phyloP scores from a whole-genome alignment of 169 alveolate genomes.

The Plasmodium coatneyi region DNA sequence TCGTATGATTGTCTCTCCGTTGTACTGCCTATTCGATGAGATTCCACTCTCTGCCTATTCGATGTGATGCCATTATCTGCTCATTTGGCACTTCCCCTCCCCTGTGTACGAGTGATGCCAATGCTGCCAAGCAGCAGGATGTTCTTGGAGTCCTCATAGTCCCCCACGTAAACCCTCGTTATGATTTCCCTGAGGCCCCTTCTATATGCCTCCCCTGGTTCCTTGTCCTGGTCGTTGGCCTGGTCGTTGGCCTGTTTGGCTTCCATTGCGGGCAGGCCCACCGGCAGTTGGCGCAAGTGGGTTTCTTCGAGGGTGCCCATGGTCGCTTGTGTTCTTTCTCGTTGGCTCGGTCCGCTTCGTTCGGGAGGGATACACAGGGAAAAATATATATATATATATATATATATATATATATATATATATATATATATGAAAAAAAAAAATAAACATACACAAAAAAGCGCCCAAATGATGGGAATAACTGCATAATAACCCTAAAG shows the following conservation, averaged over 20 bases:
- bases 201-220: neutral
- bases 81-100: neutral
- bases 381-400: too few species aligned
- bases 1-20: neutral
- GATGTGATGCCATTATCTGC: neutral
- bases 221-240: neutral
- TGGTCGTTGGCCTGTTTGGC: neutral
- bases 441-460: neutral
- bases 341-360: neutral
- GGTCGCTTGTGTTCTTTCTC: neutral
- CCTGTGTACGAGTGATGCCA: slow-evolving; percentile 49
- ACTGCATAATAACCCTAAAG: neutral
- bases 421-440: too few species aligned
- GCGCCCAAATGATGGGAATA: neutral
- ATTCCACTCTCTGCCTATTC: neutral
- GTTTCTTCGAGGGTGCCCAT: neutral
- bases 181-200: slow-evolving; percentile 42
- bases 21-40: neutral
- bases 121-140: slow-evolving; percentile 17
- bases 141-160: slow-evolving; percentile 62
- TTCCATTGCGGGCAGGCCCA: neutral
- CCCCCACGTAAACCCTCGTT: slow-evolving; percentile 53
- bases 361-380: neutral
- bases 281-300: neutral
- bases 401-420: too few species aligned